Evolutionary conservation across 2,329 filamentous ascomycete genomes (phyloP).

Genomic region (Cladobotryum protrusum): DNA sequence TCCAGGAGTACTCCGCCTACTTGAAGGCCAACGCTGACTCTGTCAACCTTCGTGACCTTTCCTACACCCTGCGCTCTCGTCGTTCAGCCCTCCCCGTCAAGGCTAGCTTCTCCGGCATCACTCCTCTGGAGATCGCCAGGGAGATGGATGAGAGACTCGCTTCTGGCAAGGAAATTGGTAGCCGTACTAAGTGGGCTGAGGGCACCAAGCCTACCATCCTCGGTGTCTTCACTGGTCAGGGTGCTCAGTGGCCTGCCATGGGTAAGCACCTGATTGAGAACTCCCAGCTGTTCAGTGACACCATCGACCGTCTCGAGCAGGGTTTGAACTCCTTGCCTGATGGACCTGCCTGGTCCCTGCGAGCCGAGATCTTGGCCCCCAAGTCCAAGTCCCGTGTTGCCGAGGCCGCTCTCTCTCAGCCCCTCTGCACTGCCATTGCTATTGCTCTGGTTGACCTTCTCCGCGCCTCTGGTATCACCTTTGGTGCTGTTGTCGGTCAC

Average conservation of each 20-base stretch:
- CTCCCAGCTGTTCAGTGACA: not conserved
- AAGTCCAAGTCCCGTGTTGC: not conserved
- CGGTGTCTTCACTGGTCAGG: conserved; percentile 27
- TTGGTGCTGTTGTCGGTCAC: conserved; percentile 37
- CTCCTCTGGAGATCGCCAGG: not conserved
- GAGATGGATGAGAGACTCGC: conserved; percentile 1
- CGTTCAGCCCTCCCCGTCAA: not conserved
- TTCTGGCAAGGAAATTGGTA: not conserved
- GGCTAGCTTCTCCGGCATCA: not conserved
- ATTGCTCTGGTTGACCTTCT: conserved; percentile 24
- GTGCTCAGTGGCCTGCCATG: conserved; percentile 24
- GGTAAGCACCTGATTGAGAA: conserved; percentile 13
- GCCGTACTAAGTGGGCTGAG: not conserved
- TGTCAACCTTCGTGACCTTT: not conserved
- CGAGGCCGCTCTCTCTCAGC: conserved; percentile 23
- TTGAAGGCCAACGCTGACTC: conserved; percentile 17
- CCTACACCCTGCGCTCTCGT: not conserved
- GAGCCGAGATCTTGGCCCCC: not conserved
- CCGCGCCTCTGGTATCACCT: conserved; percentile 23
- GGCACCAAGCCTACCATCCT: not conserved
- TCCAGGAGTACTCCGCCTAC: conserved; percentile 22
- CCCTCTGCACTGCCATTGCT: conserved; percentile 24
- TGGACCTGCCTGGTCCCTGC: conserved; percentile 2
- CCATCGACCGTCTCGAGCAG: not conserved
- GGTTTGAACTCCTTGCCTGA: not conserved